Conservation (phyloP, 176 grass and related monocot species). For the Paspalum notatum region DNA sequence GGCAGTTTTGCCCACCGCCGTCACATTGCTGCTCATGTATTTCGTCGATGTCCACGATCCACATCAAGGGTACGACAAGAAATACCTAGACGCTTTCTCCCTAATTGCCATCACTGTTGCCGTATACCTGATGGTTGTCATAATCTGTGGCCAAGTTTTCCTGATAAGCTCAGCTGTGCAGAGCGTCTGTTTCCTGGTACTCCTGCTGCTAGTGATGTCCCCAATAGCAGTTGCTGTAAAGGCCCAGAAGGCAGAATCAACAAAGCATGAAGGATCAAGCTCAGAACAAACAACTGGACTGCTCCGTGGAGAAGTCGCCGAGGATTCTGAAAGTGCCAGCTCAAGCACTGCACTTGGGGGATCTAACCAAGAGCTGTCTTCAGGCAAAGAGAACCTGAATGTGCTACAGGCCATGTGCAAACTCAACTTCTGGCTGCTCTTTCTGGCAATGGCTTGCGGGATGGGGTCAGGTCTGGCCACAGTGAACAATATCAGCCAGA, state of each 20-base stretch:
- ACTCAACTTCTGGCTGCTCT: slow-evolving; percentile 71
- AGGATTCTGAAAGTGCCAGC: slow-evolving; percentile 13
- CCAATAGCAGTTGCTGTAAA: slow-evolving; percentile 50
- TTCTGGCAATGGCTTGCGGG: slow-evolving; percentile 68
- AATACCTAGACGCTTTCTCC: slow-evolving; percentile 78
- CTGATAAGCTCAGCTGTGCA: slow-evolving; percentile 49
- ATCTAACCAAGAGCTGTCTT: slow-evolving; percentile 25
- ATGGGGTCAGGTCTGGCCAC: slow-evolving; percentile 80
- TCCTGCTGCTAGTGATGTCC: slow-evolving; percentile 67
- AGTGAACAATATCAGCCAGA: slow-evolving; percentile 87
- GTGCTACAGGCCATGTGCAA: slow-evolving; percentile 60
- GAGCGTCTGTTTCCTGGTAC: slow-evolving; percentile 48
- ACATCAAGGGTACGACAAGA: slow-evolving; percentile 57
- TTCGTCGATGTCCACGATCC: slow-evolving; percentile 57
- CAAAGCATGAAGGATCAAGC: slow-evolving; percentile 25
- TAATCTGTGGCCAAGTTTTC: slow-evolving; percentile 73
- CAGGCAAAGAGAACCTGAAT: slow-evolving; percentile 50
- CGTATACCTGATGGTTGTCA: slow-evolving; percentile 79
- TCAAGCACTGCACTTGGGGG: not conserved
- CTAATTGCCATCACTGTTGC: slow-evolving; percentile 72
- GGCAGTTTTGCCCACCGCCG: slow-evolving; percentile 62
- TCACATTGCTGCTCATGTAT: slow-evolving; percentile 72
- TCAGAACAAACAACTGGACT: slow-evolving; percentile 36
- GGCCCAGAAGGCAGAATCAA: slow-evolving; percentile 50
- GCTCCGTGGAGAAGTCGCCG: slow-evolving; percentile 10